These are phyloP conservation scores for Tuber magnatum DNA, from an alignment of 495 filamentous ascomycete species.

Conservation along the genomic window DNA sequence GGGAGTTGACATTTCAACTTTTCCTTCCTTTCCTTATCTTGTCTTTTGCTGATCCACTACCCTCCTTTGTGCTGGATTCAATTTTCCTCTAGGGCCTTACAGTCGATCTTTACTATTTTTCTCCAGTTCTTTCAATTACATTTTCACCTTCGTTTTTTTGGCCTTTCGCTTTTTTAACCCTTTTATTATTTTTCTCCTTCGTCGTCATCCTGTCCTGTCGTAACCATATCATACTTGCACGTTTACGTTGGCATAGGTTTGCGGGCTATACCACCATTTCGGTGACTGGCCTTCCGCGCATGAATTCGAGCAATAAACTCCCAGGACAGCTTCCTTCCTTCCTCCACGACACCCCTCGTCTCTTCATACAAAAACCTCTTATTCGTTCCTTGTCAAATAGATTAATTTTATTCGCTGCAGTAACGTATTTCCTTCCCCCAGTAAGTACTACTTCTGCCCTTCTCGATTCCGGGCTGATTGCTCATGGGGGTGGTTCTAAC, in stretches of 20 bases:
- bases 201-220: conserved; percentile 8
- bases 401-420: neutral
- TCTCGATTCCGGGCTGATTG: neutral
- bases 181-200: conserved; percentile 12
- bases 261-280: neutral
- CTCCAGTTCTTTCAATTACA: conserved; percentile 3
- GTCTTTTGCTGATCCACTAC: neutral
- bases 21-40: conserved; percentile 19
- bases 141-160: conserved; percentile 4
- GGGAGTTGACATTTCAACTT: neutral
- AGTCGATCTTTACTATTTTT: conserved; percentile 20
- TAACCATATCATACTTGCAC: neutral
- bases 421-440: neutral
- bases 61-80: conserved; percentile 17
- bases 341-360: neutral
- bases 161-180: too few species aligned
- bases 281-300: neutral
- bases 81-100: conserved; percentile 6
- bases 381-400: neutral
- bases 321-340: neutral
- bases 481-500: neutral
- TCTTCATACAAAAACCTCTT: neutral
- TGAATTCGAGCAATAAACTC: neutral
- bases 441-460: neutral
- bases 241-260: neutral